These are phyloP conservation scores for Boletus eberwhitei DNA, from an alignment of 768 basidiomycete species.

Conservation along the genomic window DNA sequence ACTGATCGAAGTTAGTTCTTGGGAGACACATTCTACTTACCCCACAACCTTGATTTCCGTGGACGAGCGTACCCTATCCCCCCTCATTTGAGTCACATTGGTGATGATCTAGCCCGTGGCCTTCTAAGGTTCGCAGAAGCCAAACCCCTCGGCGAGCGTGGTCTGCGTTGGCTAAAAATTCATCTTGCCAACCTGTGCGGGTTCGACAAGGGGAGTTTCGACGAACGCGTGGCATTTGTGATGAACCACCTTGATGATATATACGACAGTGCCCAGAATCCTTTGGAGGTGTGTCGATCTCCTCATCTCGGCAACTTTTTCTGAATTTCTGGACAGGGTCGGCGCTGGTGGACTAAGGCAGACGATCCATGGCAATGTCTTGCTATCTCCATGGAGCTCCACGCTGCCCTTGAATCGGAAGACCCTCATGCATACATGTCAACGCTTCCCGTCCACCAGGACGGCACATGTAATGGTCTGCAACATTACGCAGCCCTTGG, in stretches of 20 bases:
- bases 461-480: slow-evolving; percentile 97
- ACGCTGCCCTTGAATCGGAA: slow-evolving; percentile 69
- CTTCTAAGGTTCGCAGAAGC: slow-evolving; percentile 78
- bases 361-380: slow-evolving; percentile 99
- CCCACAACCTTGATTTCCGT: slow-evolving; percentile 96
- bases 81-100: slow-evolving; percentile 92
- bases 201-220: slow-evolving; percentile 91
- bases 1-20: slow-evolving; percentile 56
- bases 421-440: slow-evolving; percentile 58
- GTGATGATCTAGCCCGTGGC: slow-evolving; percentile 89
- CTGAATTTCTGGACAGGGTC: slow-evolving; percentile 44
- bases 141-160: slow-evolving; percentile 77
- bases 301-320: background rate
- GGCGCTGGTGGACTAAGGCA: slow-evolving; percentile 84
- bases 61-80: slow-evolving; percentile 97
- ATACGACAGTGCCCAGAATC: slow-evolving; percentile 77
- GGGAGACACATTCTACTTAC: slow-evolving; percentile 84
- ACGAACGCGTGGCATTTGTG: slow-evolving; percentile 83
- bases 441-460: slow-evolving; percentile 90
- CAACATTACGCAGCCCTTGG: slow-evolving; percentile 99
- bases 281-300: slow-evolving; percentile 56
- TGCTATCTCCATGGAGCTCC: slow-evolving; percentile 88
- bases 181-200: slow-evolving; percentile 93
- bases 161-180: slow-evolving; percentile 92
- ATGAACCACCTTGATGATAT: slow-evolving; percentile 71